Base-by-base conservation (phyloP, 1,284 basidiomycete genomes). In the Amylostereum areolatum region DNA sequence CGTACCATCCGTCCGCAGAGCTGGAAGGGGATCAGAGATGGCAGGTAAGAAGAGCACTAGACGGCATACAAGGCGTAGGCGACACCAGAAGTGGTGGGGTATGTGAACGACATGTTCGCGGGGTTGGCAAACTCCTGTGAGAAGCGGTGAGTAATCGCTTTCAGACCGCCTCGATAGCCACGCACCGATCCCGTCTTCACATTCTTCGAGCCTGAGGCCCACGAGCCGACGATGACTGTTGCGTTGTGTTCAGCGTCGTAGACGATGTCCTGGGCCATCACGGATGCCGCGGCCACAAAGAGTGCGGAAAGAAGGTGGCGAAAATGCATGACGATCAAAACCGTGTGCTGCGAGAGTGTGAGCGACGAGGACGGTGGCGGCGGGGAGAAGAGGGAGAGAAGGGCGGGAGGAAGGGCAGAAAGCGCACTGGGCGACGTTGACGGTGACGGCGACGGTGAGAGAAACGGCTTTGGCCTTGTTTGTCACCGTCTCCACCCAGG, bases 181-280 rank as follows among this genome's bases (percentile, higher is more conserved):
- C 92, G 67, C 62, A 94, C 92, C n/a, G 82, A 35, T 36, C 94
- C 94, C 12, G 94, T 96, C 11, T 75, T 41, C 33, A 97, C 92
- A 32, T 77, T 71, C 57, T 77, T 74, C 57, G 79, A 83, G 24
- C 91, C 91, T 37, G 88, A 85, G 47, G 78, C 78, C 94, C 94
- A 97, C 24, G 92, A 94, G 0, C 94, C 94, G 29, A 64, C 57
- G 47, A 97, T 70, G 46, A 70, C 47, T 1, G 89, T 89, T 2
- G 75, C 71, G 60, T 91, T 92, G 67, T 83, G 75, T 0, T 46
- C 58, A 1, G 57, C 0, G 51, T 69, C 57, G 55, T 62, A 66
- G 56, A 66, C 56, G 55, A 64, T 64, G 49, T 58, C 58, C 59
- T 73, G 72, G 30, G 60, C 61, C 32, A 67, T 49, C 40, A 70